A percentile compares a stretch with the other conserved stretches of the same genome.
These are phyloP conservation scores for Cyphellophora europaea DNA, from an alignment of 2,329 filamentous ascomycete species.

Conservation along the genomic window DNA sequence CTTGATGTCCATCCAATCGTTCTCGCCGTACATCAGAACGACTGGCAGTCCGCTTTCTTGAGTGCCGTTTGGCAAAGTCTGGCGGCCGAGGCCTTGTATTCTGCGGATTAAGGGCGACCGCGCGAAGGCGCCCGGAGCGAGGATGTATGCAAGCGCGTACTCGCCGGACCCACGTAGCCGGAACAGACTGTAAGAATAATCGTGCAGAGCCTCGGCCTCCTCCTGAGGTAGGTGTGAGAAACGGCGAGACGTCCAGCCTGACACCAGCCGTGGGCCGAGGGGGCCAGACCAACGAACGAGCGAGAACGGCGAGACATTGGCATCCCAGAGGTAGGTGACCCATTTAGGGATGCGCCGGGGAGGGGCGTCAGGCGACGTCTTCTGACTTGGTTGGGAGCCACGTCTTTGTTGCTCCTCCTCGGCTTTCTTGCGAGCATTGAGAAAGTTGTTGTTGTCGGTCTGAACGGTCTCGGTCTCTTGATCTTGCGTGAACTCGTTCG, in stretches of 20 bases:
- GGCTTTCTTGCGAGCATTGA: constrained; percentile 38
- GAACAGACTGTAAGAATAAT: constrained; percentile 92
- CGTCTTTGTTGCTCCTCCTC: constrained; percentile 21
- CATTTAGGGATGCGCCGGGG: constrained; percentile 65
- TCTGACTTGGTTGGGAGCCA: constrained; percentile 9
- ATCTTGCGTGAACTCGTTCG: constrained; percentile 71
- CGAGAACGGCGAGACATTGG: constrained; percentile 91
- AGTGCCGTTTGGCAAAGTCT: constrained; percentile 33
- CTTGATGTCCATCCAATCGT: constrained; percentile 96
- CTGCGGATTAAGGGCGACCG: constrained; percentile 77
- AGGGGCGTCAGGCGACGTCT: constrained; percentile 31
- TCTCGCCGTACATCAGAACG: constrained; percentile 91
- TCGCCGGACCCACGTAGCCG: constrained; percentile 85
- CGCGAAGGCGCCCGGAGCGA: constrained; percentile 88
- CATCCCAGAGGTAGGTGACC: constrained; percentile 92
- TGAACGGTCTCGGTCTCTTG: constrained; percentile 41
- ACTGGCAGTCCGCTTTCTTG: constrained; percentile 66
- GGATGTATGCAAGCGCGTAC: constrained; percentile 83
- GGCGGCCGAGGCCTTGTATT: constrained; percentile 79
- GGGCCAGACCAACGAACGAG: constrained; percentile 82
- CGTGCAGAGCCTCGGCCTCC: constrained; percentile 77
- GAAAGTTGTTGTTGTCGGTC: constrained; percentile 43
- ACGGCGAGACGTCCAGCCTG: constrained; percentile 85
- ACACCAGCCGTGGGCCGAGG: constrained; percentile 81
- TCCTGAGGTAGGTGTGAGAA: constrained; percentile 78